Percentiles rank a stretch among this genome's conserved stretches.
phyloP scores from a whole-genome alignment of 1,139 yeast species.

The Entelexis paramagnoliae region DNA sequence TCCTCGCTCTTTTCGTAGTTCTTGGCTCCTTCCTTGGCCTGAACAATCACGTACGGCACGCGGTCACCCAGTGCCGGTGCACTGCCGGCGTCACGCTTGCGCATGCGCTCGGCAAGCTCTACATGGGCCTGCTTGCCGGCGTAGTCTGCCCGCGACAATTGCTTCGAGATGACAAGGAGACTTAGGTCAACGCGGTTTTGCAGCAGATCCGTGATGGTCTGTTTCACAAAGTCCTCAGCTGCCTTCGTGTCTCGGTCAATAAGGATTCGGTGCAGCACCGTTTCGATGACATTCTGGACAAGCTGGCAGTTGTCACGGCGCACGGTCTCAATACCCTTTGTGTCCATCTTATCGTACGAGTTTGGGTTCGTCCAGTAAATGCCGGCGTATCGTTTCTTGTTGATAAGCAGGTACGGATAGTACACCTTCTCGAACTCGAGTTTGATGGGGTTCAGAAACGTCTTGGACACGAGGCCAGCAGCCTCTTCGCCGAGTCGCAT shows the following conservation, averaged over 20 bases:
- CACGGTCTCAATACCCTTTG: slow-evolving; percentile 96
- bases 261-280: slow-evolving; percentile 72
- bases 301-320: slow-evolving; percentile 94
- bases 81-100: slow-evolving; percentile 91
- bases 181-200: slow-evolving; percentile 90
- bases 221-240: slow-evolving; percentile 77
- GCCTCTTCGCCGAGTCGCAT: slow-evolving; percentile 94
- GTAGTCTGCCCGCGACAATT: slow-evolving; percentile 79
- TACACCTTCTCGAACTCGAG: slow-evolving; percentile 95
- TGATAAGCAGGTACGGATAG: slow-evolving; percentile 84
- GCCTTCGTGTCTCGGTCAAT: slow-evolving; percentile 84
- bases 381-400: slow-evolving; percentile 96
- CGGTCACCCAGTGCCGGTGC: slow-evolving; percentile 97
- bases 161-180: slow-evolving; percentile 87
- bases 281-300: slow-evolving; percentile 89
- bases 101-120: slow-evolving; percentile 91
- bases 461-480: slow-evolving; percentile 70
- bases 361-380: slow-evolving; percentile 88
- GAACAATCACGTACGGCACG: slow-evolving; percentile 90
- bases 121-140: slow-evolving; percentile 97
- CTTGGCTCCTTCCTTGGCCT: slow-evolving; percentile 71
- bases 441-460: slow-evolving; percentile 78
- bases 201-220: slow-evolving; percentile 77
- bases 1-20: slow-evolving; percentile 95
- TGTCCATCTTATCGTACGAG: slow-evolving; percentile 91